phyloP scores from a whole-genome alignment of 768 basidiomycete species.

The Coprinopsis sp. region DNA sequence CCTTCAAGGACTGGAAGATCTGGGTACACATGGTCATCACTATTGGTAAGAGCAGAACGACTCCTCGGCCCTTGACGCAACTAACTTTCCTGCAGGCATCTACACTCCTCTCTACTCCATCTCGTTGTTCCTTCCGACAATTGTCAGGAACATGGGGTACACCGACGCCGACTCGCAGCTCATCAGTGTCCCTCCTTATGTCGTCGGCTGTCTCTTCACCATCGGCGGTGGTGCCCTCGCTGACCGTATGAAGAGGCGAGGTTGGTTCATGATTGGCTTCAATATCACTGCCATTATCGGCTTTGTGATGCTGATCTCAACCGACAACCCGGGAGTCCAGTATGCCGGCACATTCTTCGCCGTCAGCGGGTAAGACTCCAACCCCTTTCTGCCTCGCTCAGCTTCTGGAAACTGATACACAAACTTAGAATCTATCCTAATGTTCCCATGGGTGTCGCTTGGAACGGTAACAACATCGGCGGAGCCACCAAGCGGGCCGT shows the following conservation, averaged over 20 bases:
- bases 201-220: slow-evolving; percentile 24
- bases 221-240: slow-evolving; percentile 21
- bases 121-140: slow-evolving; percentile 28
- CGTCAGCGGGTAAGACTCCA: slow-evolving; percentile 22
- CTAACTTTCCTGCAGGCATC: slow-evolving; percentile 17
- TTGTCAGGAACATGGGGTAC: slow-evolving; percentile 25
- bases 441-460: slow-evolving; percentile 27
- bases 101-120: slow-evolving; percentile 28
- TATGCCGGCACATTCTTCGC: slow-evolving; percentile 28
- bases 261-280: slow-evolving; percentile 25
- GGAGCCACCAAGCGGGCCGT: slow-evolving; percentile 30
- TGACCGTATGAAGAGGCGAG: slow-evolving; percentile 22
- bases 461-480: slow-evolving; percentile 32
- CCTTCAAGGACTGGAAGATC: slow-evolving; percentile 30
- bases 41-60: slow-evolving; percentile 17
- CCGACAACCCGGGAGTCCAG: slow-evolving; percentile 21
- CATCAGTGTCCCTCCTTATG: slow-evolving; percentile 29
- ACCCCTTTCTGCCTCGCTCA: not conserved
- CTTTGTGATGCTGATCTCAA: slow-evolving; percentile 25
- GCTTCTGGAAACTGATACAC: not conserved
- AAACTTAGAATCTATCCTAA: slow-evolving; percentile 29
- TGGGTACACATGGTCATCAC: slow-evolving; percentile 31
- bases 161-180: slow-evolving; percentile 25
- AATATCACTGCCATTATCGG: slow-evolving; percentile 22
- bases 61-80: not conserved